Percentiles rank a stretch among this genome's conserved stretches.
Evolutionary conservation across 306 rosid genomes (phyloP).

Genomic region (Sindora glabra): DNA sequence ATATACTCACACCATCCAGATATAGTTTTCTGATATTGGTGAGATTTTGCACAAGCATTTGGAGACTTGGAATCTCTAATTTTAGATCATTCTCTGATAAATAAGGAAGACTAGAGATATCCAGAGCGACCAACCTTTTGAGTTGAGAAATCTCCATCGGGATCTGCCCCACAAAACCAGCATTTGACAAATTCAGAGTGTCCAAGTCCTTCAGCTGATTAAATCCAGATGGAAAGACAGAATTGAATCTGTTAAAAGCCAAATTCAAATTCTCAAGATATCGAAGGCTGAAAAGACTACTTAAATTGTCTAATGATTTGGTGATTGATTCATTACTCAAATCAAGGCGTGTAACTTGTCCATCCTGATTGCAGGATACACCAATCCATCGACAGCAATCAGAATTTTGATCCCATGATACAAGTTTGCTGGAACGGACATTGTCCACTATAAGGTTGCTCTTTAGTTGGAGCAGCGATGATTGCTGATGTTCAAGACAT

Average conservation of each 20-base stretch:
- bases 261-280: conserved; percentile 21
- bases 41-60: conserved; percentile 18
- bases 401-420: conserved; percentile 13
- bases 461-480: conserved; percentile 9
- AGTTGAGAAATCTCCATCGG: conserved; percentile 25
- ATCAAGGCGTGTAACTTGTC: conserved; percentile 28
- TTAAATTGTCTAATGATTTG: conserved; percentile 21
- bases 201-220: conserved; percentile 15
- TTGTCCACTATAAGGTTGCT: not conserved
- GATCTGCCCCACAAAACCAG: conserved; percentile 31
- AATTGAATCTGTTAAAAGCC: not conserved
- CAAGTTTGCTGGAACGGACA: not conserved
- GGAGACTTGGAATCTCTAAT: conserved; percentile 6
- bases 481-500: not conserved
- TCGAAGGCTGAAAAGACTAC: conserved; percentile 25
- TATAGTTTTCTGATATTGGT: conserved; percentile 13
- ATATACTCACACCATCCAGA: conserved; percentile 38
- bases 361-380: conserved; percentile 10
- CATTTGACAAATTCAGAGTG: conserved; percentile 15
- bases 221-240: conserved; percentile 23
- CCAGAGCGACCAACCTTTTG: conserved; percentile 29
- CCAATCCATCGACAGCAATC: conserved; percentile 20
- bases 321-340: conserved; percentile 12
- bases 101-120: conserved; percentile 8
- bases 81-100: not conserved